Percentiles rank a stretch among this genome's conserved stretches.
phyloP scores from a whole-genome alignment of 2,329 filamentous ascomycete species.

The Microdochium paspali region DNA sequence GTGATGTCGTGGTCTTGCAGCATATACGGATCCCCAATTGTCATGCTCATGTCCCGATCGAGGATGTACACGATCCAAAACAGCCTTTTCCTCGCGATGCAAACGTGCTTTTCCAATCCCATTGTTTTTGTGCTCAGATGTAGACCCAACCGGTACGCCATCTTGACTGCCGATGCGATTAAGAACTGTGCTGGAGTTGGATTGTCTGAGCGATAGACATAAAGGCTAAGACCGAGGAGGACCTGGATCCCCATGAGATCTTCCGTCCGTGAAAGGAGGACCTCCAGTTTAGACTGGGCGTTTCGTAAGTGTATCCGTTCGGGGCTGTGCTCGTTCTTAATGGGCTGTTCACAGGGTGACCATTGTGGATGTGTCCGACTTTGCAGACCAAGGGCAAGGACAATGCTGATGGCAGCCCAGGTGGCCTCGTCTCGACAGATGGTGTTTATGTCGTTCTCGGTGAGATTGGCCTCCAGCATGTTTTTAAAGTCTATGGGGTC shows the following conservation, averaged over 20 bases:
- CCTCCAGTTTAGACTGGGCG: neutral
- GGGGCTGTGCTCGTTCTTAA: too few relatives aligned
- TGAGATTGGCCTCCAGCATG: neutral
- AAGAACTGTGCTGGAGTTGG: neutral
- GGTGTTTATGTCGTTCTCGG: neutral
- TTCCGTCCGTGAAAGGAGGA: neutral
- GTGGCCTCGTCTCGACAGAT: neutral
- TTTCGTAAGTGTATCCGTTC: neutral
- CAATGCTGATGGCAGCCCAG: neutral
- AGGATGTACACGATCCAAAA: neutral
- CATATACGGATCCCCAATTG: neutral
- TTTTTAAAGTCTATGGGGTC: too few relatives aligned
- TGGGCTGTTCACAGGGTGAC: too few relatives aligned
- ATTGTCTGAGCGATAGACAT: neutral
- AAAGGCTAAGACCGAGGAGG: neutral
- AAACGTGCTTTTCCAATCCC: neutral
- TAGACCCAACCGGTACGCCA: neutral
- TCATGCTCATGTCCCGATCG: neutral
- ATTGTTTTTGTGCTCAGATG: neutral
- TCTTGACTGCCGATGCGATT: neutral
- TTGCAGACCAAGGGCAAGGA: neutral
- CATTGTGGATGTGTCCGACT: too few relatives aligned
- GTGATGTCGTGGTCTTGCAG: neutral
- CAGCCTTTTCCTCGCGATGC: neutral
- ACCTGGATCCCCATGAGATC: neutral